Base-by-base conservation (phyloP, 148 eudicot species). In the Nepenthes mirabilis region DNA sequence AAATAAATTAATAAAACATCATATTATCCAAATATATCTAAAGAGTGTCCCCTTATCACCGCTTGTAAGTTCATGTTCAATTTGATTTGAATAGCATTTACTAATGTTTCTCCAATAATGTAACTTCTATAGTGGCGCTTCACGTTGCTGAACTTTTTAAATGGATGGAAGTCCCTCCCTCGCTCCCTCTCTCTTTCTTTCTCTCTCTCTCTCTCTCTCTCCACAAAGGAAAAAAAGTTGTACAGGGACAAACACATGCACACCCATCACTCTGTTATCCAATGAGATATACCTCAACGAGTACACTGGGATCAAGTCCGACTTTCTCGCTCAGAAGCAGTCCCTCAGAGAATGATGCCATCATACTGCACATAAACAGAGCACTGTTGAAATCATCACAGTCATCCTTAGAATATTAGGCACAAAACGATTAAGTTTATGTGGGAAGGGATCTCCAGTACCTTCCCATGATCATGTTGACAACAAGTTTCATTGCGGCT, bases 401-500 rank as follows among this genome's bases (percentile, higher is more conserved):
- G 9, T 14, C 33, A n/a, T 49, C 47, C 36, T 48, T 33, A 6
- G 14, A 12, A 34, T 10, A 48, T 14, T 34, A 37, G 43, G 13
- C 36, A 60, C 50, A 5, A 9, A 9, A 36, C 2, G 10, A 56
- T 11, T 36, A 14, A 37, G 12, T 51, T 23, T 58, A 2, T 40
- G 4, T 40, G 45, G 8, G 57, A 53, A 14, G 51, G 32, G 62
- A 37, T 64, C 54, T 40, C 65, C 58, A 51, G 58, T 64, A 93
- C 98, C 98, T 93, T 74, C 96, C 96, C 98, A 91, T 93, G 71
- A 93, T 82, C 98, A 93, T 93, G 70, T 93, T 93, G 59, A 93
- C 98, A n/a, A 93, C 95, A 63, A 88, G 95, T 70, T 93, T 93
- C 98, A 93, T 93, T 37, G 96, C 91, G 56, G 98, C 95, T 62